Percentiles rank a stretch among this genome's conserved stretches.
These are phyloP conservation scores for Geotrichum klebahnii DNA, from an alignment of 1,139 yeast genomes.

Conservation along the genomic window DNA sequence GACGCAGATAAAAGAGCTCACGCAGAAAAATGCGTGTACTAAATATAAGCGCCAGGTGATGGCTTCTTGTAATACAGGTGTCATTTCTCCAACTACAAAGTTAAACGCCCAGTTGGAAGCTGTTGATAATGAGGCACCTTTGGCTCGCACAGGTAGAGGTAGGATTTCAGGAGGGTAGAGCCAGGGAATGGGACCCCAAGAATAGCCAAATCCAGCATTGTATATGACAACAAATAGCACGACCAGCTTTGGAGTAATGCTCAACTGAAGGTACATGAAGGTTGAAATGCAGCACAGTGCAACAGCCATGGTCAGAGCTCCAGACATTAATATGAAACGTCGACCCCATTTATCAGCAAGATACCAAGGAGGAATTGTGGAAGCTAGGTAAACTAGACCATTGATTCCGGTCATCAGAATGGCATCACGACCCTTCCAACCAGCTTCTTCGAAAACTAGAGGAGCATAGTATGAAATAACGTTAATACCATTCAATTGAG, in stretches of 20 bases:
- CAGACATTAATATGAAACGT: constrained; percentile 70
- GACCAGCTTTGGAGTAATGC: constrained; percentile 66
- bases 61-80: constrained; percentile 73
- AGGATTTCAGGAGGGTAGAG: constrained; percentile 81
- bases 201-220: constrained; percentile 79
- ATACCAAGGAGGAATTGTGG: constrained; percentile 89
- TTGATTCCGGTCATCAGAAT: constrained; percentile 91
- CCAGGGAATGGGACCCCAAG: constrained; percentile 96
- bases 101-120: constrained; percentile 95
- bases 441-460: constrained; percentile 87
- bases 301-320: constrained; percentile 73
- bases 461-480: constrained; percentile 92
- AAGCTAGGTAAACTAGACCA: constrained; percentile 62
- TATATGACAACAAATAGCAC: constrained; percentile 71
- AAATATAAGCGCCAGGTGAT: constrained; percentile 79
- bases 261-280: constrained; percentile 55
- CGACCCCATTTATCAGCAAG: constrained; percentile 89
- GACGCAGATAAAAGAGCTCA: constrained; percentile 64
- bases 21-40: constrained; percentile 74
- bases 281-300: constrained; percentile 63
- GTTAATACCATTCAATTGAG: constrained; percentile 88
- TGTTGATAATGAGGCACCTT: constrained; percentile 85
- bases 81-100: constrained; percentile 84
- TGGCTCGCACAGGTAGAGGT: constrained; percentile 81
- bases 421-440: constrained; percentile 86